A percentile compares a stretch with the other conserved stretches of the same genome.
Conservation (phyloP, 495 filamentous ascomycete genomes). For the Niebla homalea region DNA sequence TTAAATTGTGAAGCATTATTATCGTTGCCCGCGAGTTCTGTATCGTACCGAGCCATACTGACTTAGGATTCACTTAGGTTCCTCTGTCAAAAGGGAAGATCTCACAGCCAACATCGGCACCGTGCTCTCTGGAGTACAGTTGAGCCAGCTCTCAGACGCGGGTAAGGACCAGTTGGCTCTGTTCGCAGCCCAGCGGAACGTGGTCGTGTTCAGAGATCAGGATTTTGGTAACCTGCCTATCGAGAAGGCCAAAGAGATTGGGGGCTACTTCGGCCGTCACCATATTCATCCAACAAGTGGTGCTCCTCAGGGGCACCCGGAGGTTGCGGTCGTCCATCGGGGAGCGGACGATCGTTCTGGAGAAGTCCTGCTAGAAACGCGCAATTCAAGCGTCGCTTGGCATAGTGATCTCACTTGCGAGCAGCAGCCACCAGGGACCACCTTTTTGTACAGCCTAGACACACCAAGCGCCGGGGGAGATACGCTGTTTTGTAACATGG, state of each 20-base stretch:
- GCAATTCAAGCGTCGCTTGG: slow-evolving; percentile 62
- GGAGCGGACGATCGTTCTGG: slow-evolving; percentile 47
- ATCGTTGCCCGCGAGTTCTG: too few relatives aligned
- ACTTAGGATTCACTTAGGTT: neutral
- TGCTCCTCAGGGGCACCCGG: slow-evolving; percentile 54
- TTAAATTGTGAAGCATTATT: too few relatives aligned
- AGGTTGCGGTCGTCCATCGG: slow-evolving; percentile 69
- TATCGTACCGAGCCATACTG: too few relatives aligned
- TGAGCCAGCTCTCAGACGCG: slow-evolving; percentile 48
- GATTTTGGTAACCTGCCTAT: slow-evolving; percentile 68
- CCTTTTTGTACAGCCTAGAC: slow-evolving; percentile 69
- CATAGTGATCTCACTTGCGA: slow-evolving; percentile 78
- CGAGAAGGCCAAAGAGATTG: slow-evolving; percentile 53
- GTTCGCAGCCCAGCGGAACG: slow-evolving; percentile 64
- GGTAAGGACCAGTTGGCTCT: slow-evolving; percentile 75
- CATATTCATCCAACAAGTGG: slow-evolving; percentile 76
- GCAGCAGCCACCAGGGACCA: slow-evolving; percentile 71
- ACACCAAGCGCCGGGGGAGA: slow-evolving; percentile 66
- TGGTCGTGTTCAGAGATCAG: slow-evolving; percentile 69
- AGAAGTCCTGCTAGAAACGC: slow-evolving; percentile 45
- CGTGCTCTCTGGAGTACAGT: slow-evolving; percentile 63
- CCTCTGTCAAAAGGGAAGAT: slow-evolving; percentile 32
- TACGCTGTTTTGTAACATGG: slow-evolving; percentile 61
- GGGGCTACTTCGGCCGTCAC: slow-evolving; percentile 65
- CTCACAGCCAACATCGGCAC: slow-evolving; percentile 65